These are phyloP conservation scores for Xylariaceae sp. DNA, from an alignment of 2,329 filamentous ascomycete species.

Conservation along the genomic window DNA sequence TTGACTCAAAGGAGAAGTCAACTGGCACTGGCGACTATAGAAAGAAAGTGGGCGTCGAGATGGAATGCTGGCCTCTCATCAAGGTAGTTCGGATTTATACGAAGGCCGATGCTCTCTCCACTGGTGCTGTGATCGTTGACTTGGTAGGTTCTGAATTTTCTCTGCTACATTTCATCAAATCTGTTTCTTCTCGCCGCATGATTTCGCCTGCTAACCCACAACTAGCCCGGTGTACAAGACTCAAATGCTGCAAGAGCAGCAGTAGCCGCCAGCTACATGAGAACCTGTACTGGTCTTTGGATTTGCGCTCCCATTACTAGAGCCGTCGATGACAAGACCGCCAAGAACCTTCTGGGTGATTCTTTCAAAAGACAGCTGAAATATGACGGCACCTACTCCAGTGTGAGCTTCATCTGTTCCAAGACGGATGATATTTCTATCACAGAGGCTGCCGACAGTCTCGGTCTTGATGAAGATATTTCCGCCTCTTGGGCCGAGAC, in stretches of 20 bases:
- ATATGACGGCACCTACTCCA: slow-evolving; percentile 51
- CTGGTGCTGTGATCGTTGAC: slow-evolving; percentile 35
- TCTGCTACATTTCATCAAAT: background rate
- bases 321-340: slow-evolving; percentile 58
- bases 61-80: slow-evolving; percentile 38
- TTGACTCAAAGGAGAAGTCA: slow-evolving; percentile 29
- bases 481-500: slow-evolving; percentile 32
- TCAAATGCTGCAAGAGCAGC: slow-evolving; percentile 53
- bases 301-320: slow-evolving; percentile 59
- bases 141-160: slow-evolving; percentile 17
- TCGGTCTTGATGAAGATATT: slow-evolving; percentile 35
- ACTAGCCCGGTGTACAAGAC: slow-evolving; percentile 46
- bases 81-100: slow-evolving; percentile 43
- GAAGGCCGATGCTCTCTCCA: slow-evolving; percentile 32
- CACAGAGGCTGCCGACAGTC: slow-evolving; percentile 32
- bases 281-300: slow-evolving; percentile 55
- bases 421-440: slow-evolving; percentile 52
- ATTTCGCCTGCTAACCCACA: slow-evolving; percentile 11
- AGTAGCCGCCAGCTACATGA: slow-evolving; percentile 54
- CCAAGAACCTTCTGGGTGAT: slow-evolving; percentile 52
- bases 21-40: slow-evolving; percentile 8
- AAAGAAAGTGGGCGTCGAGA: slow-evolving; percentile 9
- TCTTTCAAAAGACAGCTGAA: slow-evolving; percentile 57
- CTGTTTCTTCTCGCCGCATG: background rate
- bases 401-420: slow-evolving; percentile 48